Percentiles rank a stretch among this genome's conserved stretches.
Evolutionary conservation across 371 early-diverging fungal genomes (phyloP).

Genomic region (Smittium culicis): DNA sequence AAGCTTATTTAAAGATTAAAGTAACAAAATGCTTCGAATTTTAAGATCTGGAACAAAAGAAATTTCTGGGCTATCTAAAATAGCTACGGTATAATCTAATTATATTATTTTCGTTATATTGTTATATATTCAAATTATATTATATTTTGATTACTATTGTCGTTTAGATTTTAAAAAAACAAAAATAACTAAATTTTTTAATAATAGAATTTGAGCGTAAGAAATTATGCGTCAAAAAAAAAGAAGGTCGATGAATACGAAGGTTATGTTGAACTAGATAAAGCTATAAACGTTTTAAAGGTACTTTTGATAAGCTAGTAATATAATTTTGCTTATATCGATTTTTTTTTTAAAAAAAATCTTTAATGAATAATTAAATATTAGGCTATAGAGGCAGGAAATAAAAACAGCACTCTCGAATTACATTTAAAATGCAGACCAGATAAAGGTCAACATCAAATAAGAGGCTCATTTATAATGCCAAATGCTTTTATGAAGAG

Average conservation of each 20-base stretch:
- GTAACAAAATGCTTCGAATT: background rate
- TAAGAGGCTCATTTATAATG: constrained; percentile 55
- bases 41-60: background rate
- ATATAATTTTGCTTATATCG: too few species aligned
- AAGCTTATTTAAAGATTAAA: too few species aligned
- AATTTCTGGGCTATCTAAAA: background rate
- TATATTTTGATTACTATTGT: background rate
- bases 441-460: constrained; percentile 57
- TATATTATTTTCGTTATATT: background rate
- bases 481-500: constrained; percentile 51
- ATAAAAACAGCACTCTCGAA: constrained; percentile 50
- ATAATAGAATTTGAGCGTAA: background rate
- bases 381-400: constrained; percentile 53
- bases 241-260: constrained; percentile 7
- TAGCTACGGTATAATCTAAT: background rate
- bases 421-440: constrained; percentile 54
- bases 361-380: too few species aligned
- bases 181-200: background rate
- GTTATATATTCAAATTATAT: background rate
- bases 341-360: too few species aligned
- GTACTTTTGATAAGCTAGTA: too few species aligned
- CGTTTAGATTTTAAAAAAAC: background rate
- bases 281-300: background rate
- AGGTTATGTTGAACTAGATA: background rate
- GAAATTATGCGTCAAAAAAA: background rate